Conservation (phyloP, 1,284 basidiomycete genomes). For the Tetrapyrgos nigripes region DNA sequence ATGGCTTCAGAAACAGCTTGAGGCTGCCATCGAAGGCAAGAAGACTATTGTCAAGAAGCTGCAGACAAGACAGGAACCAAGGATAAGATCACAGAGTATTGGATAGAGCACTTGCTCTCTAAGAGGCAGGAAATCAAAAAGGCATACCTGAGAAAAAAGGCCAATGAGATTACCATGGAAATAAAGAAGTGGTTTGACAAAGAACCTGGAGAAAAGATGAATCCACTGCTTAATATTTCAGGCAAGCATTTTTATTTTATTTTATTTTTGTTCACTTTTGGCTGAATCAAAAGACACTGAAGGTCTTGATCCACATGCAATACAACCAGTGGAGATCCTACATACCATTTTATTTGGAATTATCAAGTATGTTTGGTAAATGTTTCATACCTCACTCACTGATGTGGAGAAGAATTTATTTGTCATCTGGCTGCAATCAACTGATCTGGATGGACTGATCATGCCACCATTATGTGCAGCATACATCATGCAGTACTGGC, state of each 20-base stretch:
- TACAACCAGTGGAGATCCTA: constrained; percentile 43
- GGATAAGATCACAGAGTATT: constrained; percentile 33
- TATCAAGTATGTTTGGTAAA: constrained; percentile 41
- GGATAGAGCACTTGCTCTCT: constrained; percentile 34
- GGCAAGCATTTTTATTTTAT: constrained; percentile 1
- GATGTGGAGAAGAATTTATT: neutral
- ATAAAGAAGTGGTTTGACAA: constrained; percentile 23
- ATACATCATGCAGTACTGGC: constrained; percentile 31
- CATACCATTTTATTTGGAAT: constrained; percentile 43
- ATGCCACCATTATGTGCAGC: constrained; percentile 20
- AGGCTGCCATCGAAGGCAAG: constrained; percentile 19
- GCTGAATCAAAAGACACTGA: neutral
- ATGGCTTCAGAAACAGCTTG: neutral
- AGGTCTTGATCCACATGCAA: constrained; percentile 37
- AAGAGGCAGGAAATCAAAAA: constrained; percentile 5
- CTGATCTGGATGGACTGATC: constrained; percentile 22
- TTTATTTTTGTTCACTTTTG: constrained; percentile 18
- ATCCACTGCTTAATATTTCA: constrained; percentile 21
- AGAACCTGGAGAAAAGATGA: constrained; percentile 23
- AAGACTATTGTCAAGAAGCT: constrained; percentile 20
- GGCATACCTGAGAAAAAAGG: constrained; percentile 10
- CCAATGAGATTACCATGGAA: constrained; percentile 17
- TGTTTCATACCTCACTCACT: constrained; percentile 8
- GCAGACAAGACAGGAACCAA: constrained; percentile 35
- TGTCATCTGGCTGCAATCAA: constrained; percentile 17